phyloP scores from a whole-genome alignment of 345 rosid genomes.

The Gynandropsis gynandra region DNA sequence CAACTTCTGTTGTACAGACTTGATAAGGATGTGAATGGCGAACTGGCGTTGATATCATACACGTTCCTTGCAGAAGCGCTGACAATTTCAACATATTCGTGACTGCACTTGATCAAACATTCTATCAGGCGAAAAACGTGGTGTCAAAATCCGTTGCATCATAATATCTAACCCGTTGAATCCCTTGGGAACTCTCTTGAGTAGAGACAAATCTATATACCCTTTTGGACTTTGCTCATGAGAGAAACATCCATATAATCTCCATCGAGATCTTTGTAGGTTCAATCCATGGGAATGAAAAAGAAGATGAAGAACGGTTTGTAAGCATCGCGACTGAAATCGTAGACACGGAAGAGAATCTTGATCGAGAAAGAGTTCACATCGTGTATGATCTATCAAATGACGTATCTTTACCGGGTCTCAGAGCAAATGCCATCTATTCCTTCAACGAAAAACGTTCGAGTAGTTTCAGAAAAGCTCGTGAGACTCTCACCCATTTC shows the following conservation, averaged over 20 bases:
- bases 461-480: slow-evolving; percentile 56
- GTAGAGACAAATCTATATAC: slow-evolving; percentile 52
- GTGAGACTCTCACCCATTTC: slow-evolving; percentile 69
- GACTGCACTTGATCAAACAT: slow-evolving; percentile 73
- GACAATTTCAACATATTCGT: slow-evolving; percentile 63
- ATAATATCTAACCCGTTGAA: slow-evolving; percentile 73
- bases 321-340: slow-evolving; percentile 78
- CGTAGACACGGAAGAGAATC: slow-evolving; percentile 44
- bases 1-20: slow-evolving; percentile 38
- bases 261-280: slow-evolving; percentile 70
- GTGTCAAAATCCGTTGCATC: slow-evolving; percentile 68
- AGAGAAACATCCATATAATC: slow-evolving; percentile 77
- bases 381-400: slow-evolving; percentile 58
- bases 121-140: slow-evolving; percentile 84
- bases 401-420: slow-evolving; percentile 70
- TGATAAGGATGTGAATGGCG: slow-evolving; percentile 79
- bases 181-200: slow-evolving; percentile 59
- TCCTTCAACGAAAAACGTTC: slow-evolving; percentile 52
- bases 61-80: slow-evolving; percentile 79
- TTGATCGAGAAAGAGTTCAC: slow-evolving; percentile 67
- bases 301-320: slow-evolving; percentile 38
- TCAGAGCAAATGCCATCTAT: slow-evolving; percentile 53
- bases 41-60: slow-evolving; percentile 81
- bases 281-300: slow-evolving; percentile 43
- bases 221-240: slow-evolving; percentile 77